phyloP scores from a whole-genome alignment of 345 rosid genomes.

The Trapa incisa region DNA sequence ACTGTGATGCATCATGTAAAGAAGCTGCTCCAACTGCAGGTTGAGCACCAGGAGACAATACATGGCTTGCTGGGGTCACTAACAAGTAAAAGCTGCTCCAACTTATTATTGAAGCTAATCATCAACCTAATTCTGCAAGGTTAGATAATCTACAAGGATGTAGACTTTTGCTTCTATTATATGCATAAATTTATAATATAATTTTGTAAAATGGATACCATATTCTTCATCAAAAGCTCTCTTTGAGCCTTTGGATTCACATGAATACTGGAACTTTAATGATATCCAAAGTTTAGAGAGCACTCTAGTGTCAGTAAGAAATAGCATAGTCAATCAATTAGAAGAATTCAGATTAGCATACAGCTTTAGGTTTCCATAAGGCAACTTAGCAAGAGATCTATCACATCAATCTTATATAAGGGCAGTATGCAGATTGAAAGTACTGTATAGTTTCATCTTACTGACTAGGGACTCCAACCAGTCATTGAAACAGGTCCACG shows the following conservation, averaged over 20 bases:
- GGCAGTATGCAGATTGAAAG: background rate
- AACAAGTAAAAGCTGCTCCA: slow-evolving; percentile 12
- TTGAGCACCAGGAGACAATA: slow-evolving; percentile 64
- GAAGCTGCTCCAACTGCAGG: slow-evolving; percentile 29
- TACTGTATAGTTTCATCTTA: slow-evolving; percentile 17
- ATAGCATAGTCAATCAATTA: background rate
- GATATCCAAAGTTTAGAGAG: background rate
- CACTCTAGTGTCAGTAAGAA: background rate
- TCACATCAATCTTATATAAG: background rate
- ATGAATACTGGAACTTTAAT: background rate
- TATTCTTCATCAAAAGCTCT: background rate
- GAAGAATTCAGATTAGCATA: background rate
- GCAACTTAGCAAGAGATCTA: background rate
- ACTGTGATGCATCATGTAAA: slow-evolving; percentile 56
- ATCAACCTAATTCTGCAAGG: background rate
- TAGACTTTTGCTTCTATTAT: background rate
- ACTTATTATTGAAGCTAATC: background rate
- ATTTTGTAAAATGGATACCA: background rate
- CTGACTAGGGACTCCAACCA: slow-evolving; percentile 84
- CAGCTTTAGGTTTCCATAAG: background rate
- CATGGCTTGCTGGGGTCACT: slow-evolving; percentile 77
- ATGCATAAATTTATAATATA: background rate
- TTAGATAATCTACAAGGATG: background rate
- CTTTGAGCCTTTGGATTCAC: background rate
- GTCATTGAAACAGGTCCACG: slow-evolving; percentile 59